A percentile compares a stretch with the other conserved stretches of the same genome.
Conservation (phyloP, 768 basidiomycete genomes). For the Mycena filopes region DNA sequence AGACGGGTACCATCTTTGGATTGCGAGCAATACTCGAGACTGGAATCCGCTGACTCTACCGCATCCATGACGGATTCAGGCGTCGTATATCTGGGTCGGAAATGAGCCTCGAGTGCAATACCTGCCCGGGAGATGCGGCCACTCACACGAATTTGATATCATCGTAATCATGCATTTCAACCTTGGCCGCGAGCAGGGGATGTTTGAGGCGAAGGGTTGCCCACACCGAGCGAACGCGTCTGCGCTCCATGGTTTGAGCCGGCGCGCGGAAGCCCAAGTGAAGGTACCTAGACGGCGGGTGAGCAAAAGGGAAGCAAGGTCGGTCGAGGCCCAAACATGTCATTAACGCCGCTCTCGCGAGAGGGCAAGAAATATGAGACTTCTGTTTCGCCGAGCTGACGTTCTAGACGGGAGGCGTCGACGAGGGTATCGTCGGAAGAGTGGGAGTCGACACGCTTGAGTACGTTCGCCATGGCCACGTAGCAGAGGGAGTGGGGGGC, state of each 20-base stretch:
- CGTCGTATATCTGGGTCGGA: constrained; percentile 53
- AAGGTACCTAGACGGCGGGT: constrained; percentile 68
- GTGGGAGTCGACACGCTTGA: constrained; percentile 26
- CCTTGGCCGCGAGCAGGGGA: constrained; percentile 72
- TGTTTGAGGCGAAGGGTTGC: constrained; percentile 77
- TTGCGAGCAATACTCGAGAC: constrained; percentile 61
- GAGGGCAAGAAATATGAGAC: constrained; percentile 83
- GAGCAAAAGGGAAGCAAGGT: background rate
- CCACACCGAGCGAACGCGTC: constrained; percentile 72
- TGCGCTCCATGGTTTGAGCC: constrained; percentile 49
- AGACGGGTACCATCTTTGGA: constrained; percentile 63
- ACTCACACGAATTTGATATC: constrained; percentile 78
- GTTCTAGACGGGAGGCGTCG: constrained; percentile 46
- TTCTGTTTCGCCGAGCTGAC: constrained; percentile 79
- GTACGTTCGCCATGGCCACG: constrained; percentile 8
- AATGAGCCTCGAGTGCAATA: constrained; percentile 10
- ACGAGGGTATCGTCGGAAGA: constrained; percentile 25
- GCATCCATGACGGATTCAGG: constrained; percentile 57
- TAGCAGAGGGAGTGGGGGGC: background rate
- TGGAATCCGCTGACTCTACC: constrained; percentile 56
- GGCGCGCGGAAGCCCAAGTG: constrained; percentile 75
- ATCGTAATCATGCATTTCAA: constrained; percentile 68
- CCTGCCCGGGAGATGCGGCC: constrained; percentile 21
- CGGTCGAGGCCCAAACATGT: constrained; percentile 64
- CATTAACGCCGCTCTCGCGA: constrained; percentile 84